Evolutionary conservation across 179 eudicot species (phyloP).

Genomic region (Beta macrorhiza): DNA sequence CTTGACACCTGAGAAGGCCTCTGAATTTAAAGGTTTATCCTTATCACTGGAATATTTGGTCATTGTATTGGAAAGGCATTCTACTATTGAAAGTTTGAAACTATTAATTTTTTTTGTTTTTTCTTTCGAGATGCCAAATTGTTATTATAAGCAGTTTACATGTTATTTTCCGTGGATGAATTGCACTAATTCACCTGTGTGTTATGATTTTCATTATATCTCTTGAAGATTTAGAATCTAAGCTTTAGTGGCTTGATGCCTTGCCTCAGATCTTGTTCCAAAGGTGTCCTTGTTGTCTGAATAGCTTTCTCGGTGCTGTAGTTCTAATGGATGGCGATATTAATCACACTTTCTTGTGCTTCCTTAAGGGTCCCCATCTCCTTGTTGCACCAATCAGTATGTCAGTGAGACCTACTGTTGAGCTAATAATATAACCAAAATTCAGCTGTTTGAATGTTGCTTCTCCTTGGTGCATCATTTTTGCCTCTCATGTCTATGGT

Average conservation of each 20-base stretch:
- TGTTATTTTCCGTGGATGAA: neutral
- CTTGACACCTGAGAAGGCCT: conserved; percentile 67
- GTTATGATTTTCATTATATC: neutral
- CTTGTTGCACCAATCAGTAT: neutral
- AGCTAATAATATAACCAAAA: neutral
- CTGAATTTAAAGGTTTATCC: conserved; percentile 74
- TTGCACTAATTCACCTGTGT: neutral
- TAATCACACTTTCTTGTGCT: neutral
- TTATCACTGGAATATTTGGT: conserved; percentile 6
- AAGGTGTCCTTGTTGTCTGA: conserved; percentile 1
- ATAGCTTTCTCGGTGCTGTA: neutral
- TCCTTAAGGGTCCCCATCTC: neutral
- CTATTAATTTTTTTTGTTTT: neutral
- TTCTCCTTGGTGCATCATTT: conserved; percentile 9
- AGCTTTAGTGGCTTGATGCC: neutral
- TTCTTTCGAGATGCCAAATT: neutral
- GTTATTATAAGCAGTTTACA: too few relatives aligned
- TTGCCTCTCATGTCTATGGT: conserved; percentile 2
- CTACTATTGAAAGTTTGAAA: neutral
- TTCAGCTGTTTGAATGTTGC: conserved; percentile 1
- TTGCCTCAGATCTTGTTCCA: neutral
- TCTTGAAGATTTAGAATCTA: neutral
- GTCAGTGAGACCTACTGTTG: neutral
- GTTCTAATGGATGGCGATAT: neutral
- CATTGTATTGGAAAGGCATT: neutral